phyloP scores from a whole-genome alignment of 176 grass and related monocot species.

The sorghum (Sorghum bicolor) region DNA sequence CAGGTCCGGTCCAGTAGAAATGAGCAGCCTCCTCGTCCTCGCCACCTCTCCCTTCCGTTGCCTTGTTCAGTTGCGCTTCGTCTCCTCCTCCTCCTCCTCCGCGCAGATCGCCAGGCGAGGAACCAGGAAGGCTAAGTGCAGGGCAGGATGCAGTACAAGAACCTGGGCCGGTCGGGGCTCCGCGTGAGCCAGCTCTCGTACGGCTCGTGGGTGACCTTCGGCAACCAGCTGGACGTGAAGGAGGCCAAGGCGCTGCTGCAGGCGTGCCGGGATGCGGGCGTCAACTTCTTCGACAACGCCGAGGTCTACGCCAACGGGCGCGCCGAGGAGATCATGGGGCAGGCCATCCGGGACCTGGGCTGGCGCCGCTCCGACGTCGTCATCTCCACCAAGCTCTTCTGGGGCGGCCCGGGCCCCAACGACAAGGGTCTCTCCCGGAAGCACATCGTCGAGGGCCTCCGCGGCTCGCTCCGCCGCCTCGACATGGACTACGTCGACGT shows the following conservation, averaged over 20 bases:
- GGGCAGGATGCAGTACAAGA: conserved; percentile 91
- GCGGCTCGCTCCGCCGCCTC: conserved; percentile 60
- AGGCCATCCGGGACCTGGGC: conserved; percentile 90
- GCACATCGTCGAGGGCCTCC: conserved; percentile 88
- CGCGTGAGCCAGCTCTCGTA: conserved; percentile 92
- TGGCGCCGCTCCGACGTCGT: conserved; percentile 95
- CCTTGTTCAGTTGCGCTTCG: background rate
- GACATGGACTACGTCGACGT: conserved; percentile 95
- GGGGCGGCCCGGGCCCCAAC: conserved; percentile 89
- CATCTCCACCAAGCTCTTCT: conserved; percentile 99
- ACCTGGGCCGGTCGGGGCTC: conserved; percentile 84
- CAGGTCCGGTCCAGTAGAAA: background rate
- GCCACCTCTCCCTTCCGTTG: background rate
- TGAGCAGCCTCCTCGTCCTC: background rate
- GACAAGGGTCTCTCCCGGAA: conserved; percentile 98
- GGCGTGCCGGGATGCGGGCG: conserved; percentile 81
- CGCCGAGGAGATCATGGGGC: conserved; percentile 99
- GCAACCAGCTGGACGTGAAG: conserved; percentile 97
- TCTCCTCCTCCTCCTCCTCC: background rate
- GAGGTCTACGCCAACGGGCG: conserved; percentile 93
- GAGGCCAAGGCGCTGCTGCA: conserved; percentile 86
- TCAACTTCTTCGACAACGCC: conserved; percentile 99
- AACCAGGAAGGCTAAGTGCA: too few species aligned
- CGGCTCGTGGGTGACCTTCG: conserved; percentile 90
- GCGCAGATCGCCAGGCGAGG: background rate